Base-by-base conservation (phyloP, 1,284 basidiomycete species). In the Sanghuangporus baumii region DNA sequence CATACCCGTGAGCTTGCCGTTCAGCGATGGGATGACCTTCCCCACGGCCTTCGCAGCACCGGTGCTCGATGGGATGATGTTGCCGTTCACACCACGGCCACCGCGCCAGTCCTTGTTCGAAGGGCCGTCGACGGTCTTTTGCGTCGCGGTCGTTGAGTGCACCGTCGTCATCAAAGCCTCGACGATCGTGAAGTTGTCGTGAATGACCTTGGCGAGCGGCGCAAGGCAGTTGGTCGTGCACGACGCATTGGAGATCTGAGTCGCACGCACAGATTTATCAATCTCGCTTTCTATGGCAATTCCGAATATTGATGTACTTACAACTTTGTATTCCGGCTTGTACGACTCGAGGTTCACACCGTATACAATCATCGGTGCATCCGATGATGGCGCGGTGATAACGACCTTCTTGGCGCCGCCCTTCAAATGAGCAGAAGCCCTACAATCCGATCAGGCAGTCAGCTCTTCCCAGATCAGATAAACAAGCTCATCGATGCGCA, bases 191-290 rank as follows among this genome's bases (percentile, higher is more conserved):
- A 91, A 96, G 71, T 91, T 96, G 88, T 99, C 97, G 81, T 99
- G 74, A 82, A 99, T 84, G 76, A 98, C 90, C 86, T 99, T 99
- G 78, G 96, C 96, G 66, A 99, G 88, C 67, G 97, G 96, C 41
- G 97, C 97, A 67, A 99, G 87, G 79, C 95, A 97, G 89, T 99
- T 99, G 79, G 96, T 99, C 60, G 96, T 99, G 88, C 96, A 99
- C 51, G 96, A 98, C 40, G 96, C 96, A 80, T 99, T 99, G 70
- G 96, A 99, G 78, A 99, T 91, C 84, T 89, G 70, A 14, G 9
- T 46, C 9, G 23, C 23, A 20, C 12, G n/a, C n/a, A 51, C 34
- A 47, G 38, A 23, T 41, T 57, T 40, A 47, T 59, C 2, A 57
- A 31, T 43, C 41, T 41, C 14, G 6, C 12, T n/a, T 46, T 7